Base-by-base conservation (phyloP, 2,329 filamentous ascomycete species). In the Ambrosiella beaveri region DNA sequence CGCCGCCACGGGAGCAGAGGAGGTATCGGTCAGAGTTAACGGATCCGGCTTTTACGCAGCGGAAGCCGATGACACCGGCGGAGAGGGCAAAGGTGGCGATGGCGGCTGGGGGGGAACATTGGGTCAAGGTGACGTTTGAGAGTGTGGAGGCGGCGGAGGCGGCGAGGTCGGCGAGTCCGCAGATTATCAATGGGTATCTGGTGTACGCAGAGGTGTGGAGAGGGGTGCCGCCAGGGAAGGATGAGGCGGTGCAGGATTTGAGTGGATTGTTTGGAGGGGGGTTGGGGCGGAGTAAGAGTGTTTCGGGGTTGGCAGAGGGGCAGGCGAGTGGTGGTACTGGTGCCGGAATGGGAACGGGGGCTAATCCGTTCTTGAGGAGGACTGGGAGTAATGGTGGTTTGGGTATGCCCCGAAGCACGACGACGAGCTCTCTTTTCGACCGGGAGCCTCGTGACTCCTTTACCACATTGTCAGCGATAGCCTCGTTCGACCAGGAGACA, bases 111-210 rank as follows among this genome's bases (percentile, higher is more conserved):
- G 91, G 91, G 49, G 79, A 86, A 64, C 87, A 95, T 73, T 97
- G 91, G 91, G 88, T 96, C 65, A 89, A 89, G 68, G 75, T 90
- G 58, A 90, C 86, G 0, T 90, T 88, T 65, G 86, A 88, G 69
- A 86, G 82, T 47, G 75, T 77, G 54, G 78, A 85, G 63, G 82
- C 85, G 1, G 86, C 84, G 17, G 83, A 86, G 60, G 74, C 80
- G 9, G 86, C 86, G 19, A 71, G 83, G 47, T 84, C 78, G 66
- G 78, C 79, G 57, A 88, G 84, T 56, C 86, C 86, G 0, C 83
- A 88, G 69, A 77, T 76, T 60, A 80, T 90, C 61, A 74, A 86
- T 58, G 85, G 85, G 9, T 76, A 85, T 66, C 68, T 85, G 11
- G 81, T 90, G 35, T 81, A 80, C 64, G 86, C 84, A 41, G 85